Evolutionary conservation across 257 asterid genomes (phyloP).

Genomic region (Leonotis leonurus): DNA sequence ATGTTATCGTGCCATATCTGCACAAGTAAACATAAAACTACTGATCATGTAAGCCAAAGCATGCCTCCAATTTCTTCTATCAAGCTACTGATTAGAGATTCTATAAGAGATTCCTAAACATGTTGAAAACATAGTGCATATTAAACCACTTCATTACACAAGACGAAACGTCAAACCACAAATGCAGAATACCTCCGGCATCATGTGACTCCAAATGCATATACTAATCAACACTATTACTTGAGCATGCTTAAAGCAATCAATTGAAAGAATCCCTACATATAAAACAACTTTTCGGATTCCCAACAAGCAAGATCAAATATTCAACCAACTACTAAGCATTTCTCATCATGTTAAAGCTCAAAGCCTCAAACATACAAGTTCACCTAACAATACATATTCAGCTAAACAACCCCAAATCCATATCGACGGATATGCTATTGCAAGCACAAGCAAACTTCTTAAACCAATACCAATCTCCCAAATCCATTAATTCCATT

Average conservation of each 20-base stretch:
- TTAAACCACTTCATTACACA: neutral
- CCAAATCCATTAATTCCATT: neutral
- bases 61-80: slow-evolving; percentile 3
- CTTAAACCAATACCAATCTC: neutral
- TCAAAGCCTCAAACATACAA: slow-evolving; percentile 1
- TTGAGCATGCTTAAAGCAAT: neutral
- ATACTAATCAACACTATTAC: too few species aligned
- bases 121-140: neutral
- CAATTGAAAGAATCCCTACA: neutral
- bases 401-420: neutral
- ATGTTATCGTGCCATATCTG: slow-evolving; percentile 97
- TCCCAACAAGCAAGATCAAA: neutral
- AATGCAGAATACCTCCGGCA: neutral
- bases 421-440: neutral
- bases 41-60: slow-evolving; percentile 7
- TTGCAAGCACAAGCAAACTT: neutral
- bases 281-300: neutral
- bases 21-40: slow-evolving; percentile 8
- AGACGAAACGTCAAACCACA: neutral
- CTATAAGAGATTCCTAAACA: neutral
- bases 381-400: too few species aligned
- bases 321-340: neutral
- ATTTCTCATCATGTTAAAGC: neutral
- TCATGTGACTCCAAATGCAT: too few species aligned
- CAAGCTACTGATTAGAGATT: neutral